Percentiles rank a stretch among this genome's conserved stretches.
phyloP scores from a whole-genome alignment of 805 yeast genomes.

The Candida boleticola region DNA sequence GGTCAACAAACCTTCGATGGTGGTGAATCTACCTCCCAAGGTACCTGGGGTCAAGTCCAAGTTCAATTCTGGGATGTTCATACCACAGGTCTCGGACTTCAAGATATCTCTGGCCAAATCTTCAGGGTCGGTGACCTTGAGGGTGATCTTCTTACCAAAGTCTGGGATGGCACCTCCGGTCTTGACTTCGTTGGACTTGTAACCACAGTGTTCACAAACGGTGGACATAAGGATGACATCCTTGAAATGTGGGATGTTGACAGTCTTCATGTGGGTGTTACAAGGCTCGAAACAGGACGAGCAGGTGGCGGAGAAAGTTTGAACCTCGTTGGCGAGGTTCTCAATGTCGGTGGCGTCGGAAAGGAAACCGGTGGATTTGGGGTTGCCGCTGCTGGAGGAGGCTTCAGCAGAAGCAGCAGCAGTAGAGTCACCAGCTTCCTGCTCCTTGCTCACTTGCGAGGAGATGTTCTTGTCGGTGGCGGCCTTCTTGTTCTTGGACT shows the following conservation, averaged over 20 bases:
- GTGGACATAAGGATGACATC: slow-evolving; percentile 97
- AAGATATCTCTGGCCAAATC: slow-evolving; percentile 93
- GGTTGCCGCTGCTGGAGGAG: slow-evolving; percentile 19
- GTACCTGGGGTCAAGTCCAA: slow-evolving; percentile 95
- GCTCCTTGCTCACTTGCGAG: slow-evolving; percentile 12
- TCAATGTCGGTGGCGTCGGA: slow-evolving; percentile 79
- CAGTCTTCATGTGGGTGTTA: slow-evolving; percentile 94
- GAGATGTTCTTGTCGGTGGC: slow-evolving; percentile 35
- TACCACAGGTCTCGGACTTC: slow-evolving; percentile 90
- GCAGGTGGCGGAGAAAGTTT: slow-evolving; percentile 88
- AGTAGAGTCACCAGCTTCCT: slow-evolving; percentile 12
- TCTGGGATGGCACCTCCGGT: slow-evolving; percentile 97
- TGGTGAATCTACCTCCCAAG: slow-evolving; percentile 96
- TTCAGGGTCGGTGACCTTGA: slow-evolving; percentile 81
- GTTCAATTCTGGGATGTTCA: slow-evolving; percentile 81
- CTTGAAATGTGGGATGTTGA: slow-evolving; percentile 95
- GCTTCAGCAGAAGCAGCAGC: slow-evolving; percentile 8
- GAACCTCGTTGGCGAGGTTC: slow-evolving; percentile 86
- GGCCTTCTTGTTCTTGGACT: slow-evolving; percentile 45
- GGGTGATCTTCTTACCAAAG: slow-evolving; percentile 70
- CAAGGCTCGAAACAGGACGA: slow-evolving; percentile 82
- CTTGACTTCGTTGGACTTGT: slow-evolving; percentile 94
- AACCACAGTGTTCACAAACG: slow-evolving; percentile 88
- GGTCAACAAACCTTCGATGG: slow-evolving; percentile 86
- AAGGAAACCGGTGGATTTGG: slow-evolving; percentile 55